Conservation (phyloP, 768 basidiomycete species). For the Leccinum imitatum region DNA sequence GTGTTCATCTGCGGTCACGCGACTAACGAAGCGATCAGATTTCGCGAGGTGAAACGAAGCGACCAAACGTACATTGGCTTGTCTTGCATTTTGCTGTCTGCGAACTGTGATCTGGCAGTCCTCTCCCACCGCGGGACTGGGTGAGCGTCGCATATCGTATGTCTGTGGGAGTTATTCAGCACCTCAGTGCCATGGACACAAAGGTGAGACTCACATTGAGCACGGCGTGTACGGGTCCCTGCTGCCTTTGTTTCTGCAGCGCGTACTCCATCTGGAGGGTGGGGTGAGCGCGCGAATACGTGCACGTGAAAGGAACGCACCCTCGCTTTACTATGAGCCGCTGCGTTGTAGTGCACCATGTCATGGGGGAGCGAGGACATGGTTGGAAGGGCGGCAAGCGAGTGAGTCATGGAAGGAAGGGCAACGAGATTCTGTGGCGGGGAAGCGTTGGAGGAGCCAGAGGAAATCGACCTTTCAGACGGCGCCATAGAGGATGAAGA, state of each 20-base stretch:
- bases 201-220: slow-evolving; percentile 22
- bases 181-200: slow-evolving; percentile 2
- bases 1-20: slow-evolving; percentile 31
- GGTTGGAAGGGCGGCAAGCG: slow-evolving; percentile 30
- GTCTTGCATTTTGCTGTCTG: slow-evolving; percentile 28
- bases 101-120: slow-evolving; percentile 34
- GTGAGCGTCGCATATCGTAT: slow-evolving; percentile 32
- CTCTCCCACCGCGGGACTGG: slow-evolving; percentile 32
- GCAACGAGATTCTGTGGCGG: slow-evolving; percentile 30
- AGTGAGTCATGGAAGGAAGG: slow-evolving; percentile 35
- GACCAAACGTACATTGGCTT: slow-evolving; percentile 18
- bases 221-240: slow-evolving; percentile 22
- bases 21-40: slow-evolving; percentile 25
- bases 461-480: slow-evolving; percentile 35
- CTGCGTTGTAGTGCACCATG: slow-evolving; percentile 34
- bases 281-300: slow-evolving; percentile 6
- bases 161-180: slow-evolving; percentile 17
- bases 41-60: background rate
- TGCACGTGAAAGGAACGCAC: slow-evolving; percentile 9
- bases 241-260: slow-evolving; percentile 33
- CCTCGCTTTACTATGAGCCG: slow-evolving; percentile 32
- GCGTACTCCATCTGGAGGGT: slow-evolving; percentile 32
- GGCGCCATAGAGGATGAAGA: slow-evolving; percentile 35
- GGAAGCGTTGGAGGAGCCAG: slow-evolving; percentile 31
- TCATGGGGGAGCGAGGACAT: slow-evolving; percentile 32